Percentiles rank a stretch among this genome's conserved stretches.
Conservation (phyloP, 495 filamentous ascomycete species). For the Pseudevernia furfuracea region DNA sequence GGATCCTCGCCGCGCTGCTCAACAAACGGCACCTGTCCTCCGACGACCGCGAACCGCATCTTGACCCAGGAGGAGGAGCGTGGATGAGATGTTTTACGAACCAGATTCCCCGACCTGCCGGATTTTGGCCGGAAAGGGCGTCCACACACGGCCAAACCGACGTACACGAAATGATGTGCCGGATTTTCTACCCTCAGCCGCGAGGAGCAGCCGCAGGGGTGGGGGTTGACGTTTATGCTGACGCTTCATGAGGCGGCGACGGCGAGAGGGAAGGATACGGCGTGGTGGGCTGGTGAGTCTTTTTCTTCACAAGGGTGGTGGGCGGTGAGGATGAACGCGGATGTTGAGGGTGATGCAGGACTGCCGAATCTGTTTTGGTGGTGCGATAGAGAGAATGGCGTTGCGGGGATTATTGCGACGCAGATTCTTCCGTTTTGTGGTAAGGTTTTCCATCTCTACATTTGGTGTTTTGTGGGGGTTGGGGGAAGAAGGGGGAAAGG, state of each 20-base stretch:
- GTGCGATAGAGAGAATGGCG: conserved; percentile 49
- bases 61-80: conserved; percentile 42
- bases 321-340: not conserved
- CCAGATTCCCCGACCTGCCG: conserved; percentile 51
- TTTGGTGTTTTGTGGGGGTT: not conserved
- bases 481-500: not conserved
- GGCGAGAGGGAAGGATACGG: conserved; percentile 43
- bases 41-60: conserved; percentile 40
- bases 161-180: conserved; percentile 40
- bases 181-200: conserved; percentile 43
- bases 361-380: conserved; percentile 56
- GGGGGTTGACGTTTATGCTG: conserved; percentile 53
- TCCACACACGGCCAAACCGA: conserved; percentile 43
- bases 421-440: conserved; percentile 53
- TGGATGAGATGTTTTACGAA: conserved; percentile 56
- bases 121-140: conserved; percentile 38
- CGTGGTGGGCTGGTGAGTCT: conserved; percentile 39
- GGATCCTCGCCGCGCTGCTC: conserved; percentile 27
- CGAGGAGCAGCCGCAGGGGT: conserved; percentile 47
- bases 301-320: not conserved
- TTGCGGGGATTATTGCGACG: conserved; percentile 48
- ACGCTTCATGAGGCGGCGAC: conserved; percentile 36
- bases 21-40: conserved; percentile 44
- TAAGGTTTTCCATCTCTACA: not conserved
- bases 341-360: conserved; percentile 27